phyloP scores from a whole-genome alignment of 164 flowering plant species.

The Saururus chinensis region DNA sequence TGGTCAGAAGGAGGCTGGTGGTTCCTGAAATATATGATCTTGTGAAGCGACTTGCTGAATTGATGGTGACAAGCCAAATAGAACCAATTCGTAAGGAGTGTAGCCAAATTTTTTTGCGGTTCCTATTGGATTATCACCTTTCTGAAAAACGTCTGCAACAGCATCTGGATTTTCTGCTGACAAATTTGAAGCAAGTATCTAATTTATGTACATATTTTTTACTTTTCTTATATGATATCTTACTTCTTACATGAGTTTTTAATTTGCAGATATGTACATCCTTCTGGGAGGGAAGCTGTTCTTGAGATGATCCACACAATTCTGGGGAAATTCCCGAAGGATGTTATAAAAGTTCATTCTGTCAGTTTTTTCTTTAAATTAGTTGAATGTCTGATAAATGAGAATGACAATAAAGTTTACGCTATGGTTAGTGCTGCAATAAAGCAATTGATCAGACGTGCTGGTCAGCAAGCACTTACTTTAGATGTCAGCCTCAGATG shows the following conservation, averaged over 20 bases:
- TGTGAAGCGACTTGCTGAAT: slow-evolving; percentile 43
- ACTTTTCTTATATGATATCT: neutral
- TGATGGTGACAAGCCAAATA: slow-evolving; percentile 78
- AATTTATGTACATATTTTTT: neutral
- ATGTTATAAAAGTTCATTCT: slow-evolving; percentile 40
- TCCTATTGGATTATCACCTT: slow-evolving; percentile 65
- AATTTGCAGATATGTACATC: slow-evolving; percentile 63
- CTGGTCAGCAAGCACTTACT: slow-evolving; percentile 34
- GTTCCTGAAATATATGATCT: slow-evolving; percentile 88
- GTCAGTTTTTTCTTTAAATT: slow-evolving; percentile 44
- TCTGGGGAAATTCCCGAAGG: slow-evolving; percentile 48
- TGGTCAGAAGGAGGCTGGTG: slow-evolving; percentile 57
- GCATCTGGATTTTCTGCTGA: slow-evolving; percentile 63
- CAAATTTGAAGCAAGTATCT: slow-evolving; percentile 45
- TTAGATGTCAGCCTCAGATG: slow-evolving; percentile 52
- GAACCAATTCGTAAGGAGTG: slow-evolving; percentile 68
- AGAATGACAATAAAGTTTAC: slow-evolving; percentile 54
- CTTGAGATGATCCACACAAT: slow-evolving; percentile 89
- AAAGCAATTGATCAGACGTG: slow-evolving; percentile 48
- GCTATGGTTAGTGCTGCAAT: slow-evolving; percentile 53
- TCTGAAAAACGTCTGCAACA: slow-evolving; percentile 64
- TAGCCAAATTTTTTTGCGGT: slow-evolving; percentile 69
- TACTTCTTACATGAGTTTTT: neutral
- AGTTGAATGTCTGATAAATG: slow-evolving; percentile 66
- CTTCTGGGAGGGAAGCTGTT: slow-evolving; percentile 80